Evolutionary conservation across 495 filamentous ascomycete genomes (phyloP).

Genomic region (Friedmanniomyces endolithicus): DNA sequence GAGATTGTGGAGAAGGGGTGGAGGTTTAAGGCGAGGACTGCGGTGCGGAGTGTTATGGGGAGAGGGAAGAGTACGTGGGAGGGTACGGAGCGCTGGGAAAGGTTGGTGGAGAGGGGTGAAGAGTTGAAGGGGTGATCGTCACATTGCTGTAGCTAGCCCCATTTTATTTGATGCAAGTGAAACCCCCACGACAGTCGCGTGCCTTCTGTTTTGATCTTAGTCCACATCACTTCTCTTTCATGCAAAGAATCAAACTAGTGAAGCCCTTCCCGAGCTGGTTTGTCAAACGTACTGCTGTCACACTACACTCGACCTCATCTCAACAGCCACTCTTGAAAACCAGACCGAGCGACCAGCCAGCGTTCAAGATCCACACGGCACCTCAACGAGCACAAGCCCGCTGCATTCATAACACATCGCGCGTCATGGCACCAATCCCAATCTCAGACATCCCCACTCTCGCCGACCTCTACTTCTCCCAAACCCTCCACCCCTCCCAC

Average conservation of each 20-base stretch:
- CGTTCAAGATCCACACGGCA: not conserved
- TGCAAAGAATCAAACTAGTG: not conserved
- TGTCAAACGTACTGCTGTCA: no score
- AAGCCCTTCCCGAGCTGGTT: not conserved
- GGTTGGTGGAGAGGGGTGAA: conserved; percentile 46
- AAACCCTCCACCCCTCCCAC: conserved; percentile 19
- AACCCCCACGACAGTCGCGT: not conserved
- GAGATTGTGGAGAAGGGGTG: conserved; percentile 51
- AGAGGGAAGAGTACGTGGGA: conserved; percentile 78
- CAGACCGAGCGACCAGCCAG: not conserved
- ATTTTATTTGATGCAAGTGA: not conserved
- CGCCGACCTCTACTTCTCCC: conserved; percentile 10
- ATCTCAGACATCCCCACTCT: conserved; percentile 20
- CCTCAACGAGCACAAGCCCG: not conserved
- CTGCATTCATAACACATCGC: not conserved
- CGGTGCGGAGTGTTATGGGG: conserved; percentile 65
- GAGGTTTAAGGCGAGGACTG: conserved; percentile 79
- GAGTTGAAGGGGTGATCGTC: conserved; percentile 38
- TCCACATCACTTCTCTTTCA: not conserved
- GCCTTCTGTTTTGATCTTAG: not conserved
- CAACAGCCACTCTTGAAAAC: no score
- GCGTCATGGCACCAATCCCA: conserved; percentile 3
- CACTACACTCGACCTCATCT: no score
- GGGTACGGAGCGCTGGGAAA: conserved; percentile 56
- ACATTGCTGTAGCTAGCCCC: not conserved